Conservation (phyloP, 257 asterid genomes). For the Solanum chiquidenum region DNA sequence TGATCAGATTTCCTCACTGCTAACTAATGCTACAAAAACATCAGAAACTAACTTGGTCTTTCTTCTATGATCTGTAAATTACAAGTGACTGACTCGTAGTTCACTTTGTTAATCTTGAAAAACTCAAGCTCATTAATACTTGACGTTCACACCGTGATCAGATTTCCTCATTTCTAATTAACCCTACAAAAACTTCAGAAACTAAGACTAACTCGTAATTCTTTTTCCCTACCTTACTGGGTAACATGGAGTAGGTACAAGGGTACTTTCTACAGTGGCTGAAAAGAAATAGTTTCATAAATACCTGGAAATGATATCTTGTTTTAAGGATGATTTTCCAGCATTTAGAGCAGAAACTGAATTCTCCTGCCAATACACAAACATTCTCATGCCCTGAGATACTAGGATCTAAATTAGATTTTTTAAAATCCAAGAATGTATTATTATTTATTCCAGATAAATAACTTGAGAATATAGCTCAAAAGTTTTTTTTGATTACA, state of each 20-base stretch:
- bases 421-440: neutral
- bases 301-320: slow-evolving; percentile 1
- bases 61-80: neutral
- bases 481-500: neutral
- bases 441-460: neutral
- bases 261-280: neutral
- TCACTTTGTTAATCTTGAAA: neutral
- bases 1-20: neutral
- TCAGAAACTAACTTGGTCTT: neutral
- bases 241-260: neutral
- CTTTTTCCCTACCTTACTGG: neutral
- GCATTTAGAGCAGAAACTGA: neutral
- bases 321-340: neutral
- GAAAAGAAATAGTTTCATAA: neutral
- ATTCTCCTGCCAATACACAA: slow-evolving; percentile 1
- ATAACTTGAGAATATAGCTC: neutral
- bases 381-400: neutral
- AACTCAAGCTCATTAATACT: neutral
- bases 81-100: neutral
- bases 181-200: neutral
- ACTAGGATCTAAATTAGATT: neutral
- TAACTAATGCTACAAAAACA: neutral
- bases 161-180: neutral
- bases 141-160: neutral
- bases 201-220: neutral